A percentile compares a stretch with the other conserved stretches of the same genome.
phyloP scores from a whole-genome alignment of 768 basidiomycete species.

The Phaeotremella skinneri region DNA sequence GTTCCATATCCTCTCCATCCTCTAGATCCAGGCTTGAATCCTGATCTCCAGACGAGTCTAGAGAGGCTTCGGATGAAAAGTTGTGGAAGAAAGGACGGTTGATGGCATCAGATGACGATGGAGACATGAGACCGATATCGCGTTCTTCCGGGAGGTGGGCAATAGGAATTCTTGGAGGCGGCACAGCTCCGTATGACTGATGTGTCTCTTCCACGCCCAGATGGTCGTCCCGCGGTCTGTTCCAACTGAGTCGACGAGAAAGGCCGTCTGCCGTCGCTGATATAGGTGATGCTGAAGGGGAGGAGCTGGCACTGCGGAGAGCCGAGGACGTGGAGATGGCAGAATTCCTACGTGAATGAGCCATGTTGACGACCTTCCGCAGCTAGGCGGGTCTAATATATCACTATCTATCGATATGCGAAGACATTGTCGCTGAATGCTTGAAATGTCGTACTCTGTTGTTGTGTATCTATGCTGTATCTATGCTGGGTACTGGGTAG shows the following conservation, averaged over 20 bases:
- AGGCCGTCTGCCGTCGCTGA: conserved; percentile 33
- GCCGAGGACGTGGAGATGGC: conserved; percentile 23
- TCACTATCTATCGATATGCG: too few relatives aligned
- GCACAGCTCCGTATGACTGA: conserved; percentile 5
- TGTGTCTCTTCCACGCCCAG: background rate
- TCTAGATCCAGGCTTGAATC: background rate
- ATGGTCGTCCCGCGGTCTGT: conserved; percentile 11
- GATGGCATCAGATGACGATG: background rate
- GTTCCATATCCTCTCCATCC: conserved; percentile 1
- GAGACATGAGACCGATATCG: conserved; percentile 14
- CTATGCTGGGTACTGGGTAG: too few relatives aligned
- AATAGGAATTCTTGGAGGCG: conserved; percentile 10
- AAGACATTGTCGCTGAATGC: too few relatives aligned
- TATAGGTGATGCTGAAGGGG: conserved; percentile 31
- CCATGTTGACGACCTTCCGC: too few relatives aligned
- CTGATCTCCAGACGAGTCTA: conserved; percentile 1
- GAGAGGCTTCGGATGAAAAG: conserved; percentile 5
- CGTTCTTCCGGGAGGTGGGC: conserved; percentile 9
- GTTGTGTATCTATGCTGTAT: too few relatives aligned
- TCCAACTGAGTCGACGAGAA: conserved; percentile 36
- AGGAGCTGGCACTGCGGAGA: conserved; percentile 22
- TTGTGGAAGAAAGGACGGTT: conserved; percentile 7
- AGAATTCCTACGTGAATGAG: conserved; percentile 7
- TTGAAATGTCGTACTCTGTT: too few relatives aligned
- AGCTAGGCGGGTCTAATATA: too few relatives aligned